These are phyloP conservation scores for Pseudogymnoascus sp. DNA, from an alignment of 2,329 filamentous ascomycete species.

Conservation along the genomic window DNA sequence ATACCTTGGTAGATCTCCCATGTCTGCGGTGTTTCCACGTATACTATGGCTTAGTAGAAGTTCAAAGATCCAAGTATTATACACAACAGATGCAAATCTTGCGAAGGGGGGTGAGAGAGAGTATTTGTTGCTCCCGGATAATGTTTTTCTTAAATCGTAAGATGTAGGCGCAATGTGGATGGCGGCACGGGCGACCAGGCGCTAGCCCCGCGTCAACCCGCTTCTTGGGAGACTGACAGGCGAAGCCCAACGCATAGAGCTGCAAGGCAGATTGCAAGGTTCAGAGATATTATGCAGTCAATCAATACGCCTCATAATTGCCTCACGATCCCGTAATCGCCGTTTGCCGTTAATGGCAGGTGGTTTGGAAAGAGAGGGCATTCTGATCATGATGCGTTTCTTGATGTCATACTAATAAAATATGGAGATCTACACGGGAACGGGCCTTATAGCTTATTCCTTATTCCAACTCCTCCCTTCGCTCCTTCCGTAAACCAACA, in stretches of 20 bases:
- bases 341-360: neutral
- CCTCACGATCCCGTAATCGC: neutral
- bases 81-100: neutral
- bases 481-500: neutral
- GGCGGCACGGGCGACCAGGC: neutral
- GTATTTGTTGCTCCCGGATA: neutral
- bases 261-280: constrained; percentile 2
- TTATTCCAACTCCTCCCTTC: neutral
- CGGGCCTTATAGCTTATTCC: neutral
- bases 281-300: neutral
- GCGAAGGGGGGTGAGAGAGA: neutral
- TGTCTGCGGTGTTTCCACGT: neutral
- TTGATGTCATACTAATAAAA: neutral
- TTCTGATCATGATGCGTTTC: neutral
- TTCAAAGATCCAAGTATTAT: neutral
- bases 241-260: neutral
- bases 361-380: neutral
- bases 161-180: neutral
- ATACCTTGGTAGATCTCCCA: neutral
- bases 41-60: neutral
- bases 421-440: neutral
- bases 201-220: neutral
- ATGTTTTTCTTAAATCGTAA: neutral
- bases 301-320: neutral
- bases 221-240: neutral